Base-by-base conservation (phyloP, 2,329 filamentous ascomycete genomes). In the Xylariaceae sp. region DNA sequence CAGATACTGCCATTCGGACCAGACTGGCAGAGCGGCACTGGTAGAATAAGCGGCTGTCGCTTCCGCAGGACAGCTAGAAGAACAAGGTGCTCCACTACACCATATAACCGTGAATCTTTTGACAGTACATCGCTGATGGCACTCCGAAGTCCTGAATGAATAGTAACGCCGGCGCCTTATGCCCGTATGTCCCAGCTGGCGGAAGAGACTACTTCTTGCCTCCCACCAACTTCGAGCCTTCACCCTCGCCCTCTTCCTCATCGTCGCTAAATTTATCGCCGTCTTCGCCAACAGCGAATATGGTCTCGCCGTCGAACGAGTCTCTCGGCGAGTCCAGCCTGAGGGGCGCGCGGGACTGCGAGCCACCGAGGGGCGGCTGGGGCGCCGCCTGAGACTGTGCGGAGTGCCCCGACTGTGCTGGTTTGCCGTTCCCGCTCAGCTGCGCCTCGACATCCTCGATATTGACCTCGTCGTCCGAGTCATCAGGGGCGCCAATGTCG, bases 251-350 rank as follows among this genome's bases (percentile, higher is more conserved):
- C 1, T 52, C 57, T 7, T 51, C 58, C 14, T 80, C 83, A 36
- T 85, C 81, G 36, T 86, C 84, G 12, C 82, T 87, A 68, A 88
- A 90, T 54, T 81, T 86, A 53, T 92, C 87, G 1, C 67, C 75
- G 35, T 83, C 82, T 50, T 94, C 89, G 9, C 88, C 90, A 9
- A 96, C 85, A 1, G 90, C 90, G 51, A 96, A 96, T 42, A 96
- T 93, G 0, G 89, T 94, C 63, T 96, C 92, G 9, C 88, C 88
- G 42, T 96, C 63, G 23, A 76, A 57, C 2, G 72, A 76, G 36
- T 74, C 68, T 12, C 72, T 63, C 12, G 64, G 63, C 32, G 76
- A 80, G 40, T 80, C 67, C 48, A 75, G 58, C 38, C 52, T 52
- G 5, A 42, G 33, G 1, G 45, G 44, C 10, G 42, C 40, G 35